These are phyloP conservation scores for Cyberlindnera mississippiensis DNA, from an alignment of 805 yeast genomes.

Conservation along the genomic window DNA sequence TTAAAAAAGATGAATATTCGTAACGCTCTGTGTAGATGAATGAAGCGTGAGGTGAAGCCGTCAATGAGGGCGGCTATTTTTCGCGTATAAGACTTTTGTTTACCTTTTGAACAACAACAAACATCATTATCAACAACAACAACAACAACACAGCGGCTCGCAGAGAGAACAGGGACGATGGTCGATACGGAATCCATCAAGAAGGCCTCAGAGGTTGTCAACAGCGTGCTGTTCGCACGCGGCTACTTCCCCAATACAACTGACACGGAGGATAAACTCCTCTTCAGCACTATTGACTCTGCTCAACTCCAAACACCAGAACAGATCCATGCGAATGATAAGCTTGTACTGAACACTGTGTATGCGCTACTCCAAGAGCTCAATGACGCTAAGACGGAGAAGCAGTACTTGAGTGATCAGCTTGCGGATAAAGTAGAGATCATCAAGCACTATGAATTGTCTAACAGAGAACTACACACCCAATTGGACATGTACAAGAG, in stretches of 20 bases:
- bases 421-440: slow-evolving; percentile 13
- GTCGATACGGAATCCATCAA: slow-evolving; percentile 12
- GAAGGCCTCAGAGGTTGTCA: slow-evolving; percentile 15
- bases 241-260: slow-evolving; percentile 11
- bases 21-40: background rate
- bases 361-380: slow-evolving; percentile 16
- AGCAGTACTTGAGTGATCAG: slow-evolving; percentile 6
- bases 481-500: slow-evolving; percentile 1
- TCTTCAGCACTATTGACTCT: slow-evolving; percentile 5
- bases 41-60: too few relatives aligned
- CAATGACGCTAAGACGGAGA: slow-evolving; percentile 13
- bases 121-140: background rate
- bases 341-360: slow-evolving; percentile 14
- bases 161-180: slow-evolving; percentile 1
- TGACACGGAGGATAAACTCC: slow-evolving; percentile 3
- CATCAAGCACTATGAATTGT: slow-evolving; percentile 10
- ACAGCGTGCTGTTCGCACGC: slow-evolving; percentile 14
- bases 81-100: background rate
- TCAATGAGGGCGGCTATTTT: too few relatives aligned
- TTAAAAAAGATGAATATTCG: slow-evolving; percentile 1
- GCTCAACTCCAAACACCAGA: slow-evolving; percentile 1
- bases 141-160: background rate
- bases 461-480: slow-evolving; percentile 7
- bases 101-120: background rate
- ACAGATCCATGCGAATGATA: slow-evolving; percentile 5